These are phyloP conservation scores for Silene conica DNA, from an alignment of 148 eudicot genomes.

Conservation along the genomic window DNA sequence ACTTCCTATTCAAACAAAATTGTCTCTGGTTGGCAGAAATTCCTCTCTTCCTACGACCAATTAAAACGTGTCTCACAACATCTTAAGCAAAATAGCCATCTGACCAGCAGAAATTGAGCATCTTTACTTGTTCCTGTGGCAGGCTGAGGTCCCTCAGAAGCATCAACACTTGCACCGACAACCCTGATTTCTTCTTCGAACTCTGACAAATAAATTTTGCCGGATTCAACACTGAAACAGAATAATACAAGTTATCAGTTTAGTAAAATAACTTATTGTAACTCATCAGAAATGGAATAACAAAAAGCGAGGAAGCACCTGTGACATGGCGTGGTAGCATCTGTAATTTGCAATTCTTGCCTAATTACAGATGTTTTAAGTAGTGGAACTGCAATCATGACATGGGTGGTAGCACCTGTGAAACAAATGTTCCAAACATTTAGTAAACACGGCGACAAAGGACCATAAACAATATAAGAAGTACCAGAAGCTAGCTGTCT, in stretches of 20 bases:
- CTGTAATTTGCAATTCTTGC: conserved; percentile 39
- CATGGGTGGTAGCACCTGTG: conserved; percentile 78
- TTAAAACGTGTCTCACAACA: too few relatives aligned
- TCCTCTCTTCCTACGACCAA: conserved; percentile 53
- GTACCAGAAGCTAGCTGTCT: conserved; percentile 58
- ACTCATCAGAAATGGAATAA: neutral
- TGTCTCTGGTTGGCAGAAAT: too few relatives aligned
- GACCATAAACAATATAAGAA: neutral
- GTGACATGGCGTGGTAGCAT: too few relatives aligned
- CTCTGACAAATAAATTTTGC: conserved; percentile 88
- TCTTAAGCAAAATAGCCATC: too few relatives aligned
- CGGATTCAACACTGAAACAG: conserved; percentile 84
- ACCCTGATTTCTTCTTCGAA: conserved; percentile 59
- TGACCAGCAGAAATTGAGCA: conserved; percentile 29
- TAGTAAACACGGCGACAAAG: neutral
- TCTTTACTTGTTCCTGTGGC: too few relatives aligned
- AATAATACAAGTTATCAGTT: conserved; percentile 11
- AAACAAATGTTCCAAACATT: conserved; percentile 9
- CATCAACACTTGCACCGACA: conserved; percentile 35
- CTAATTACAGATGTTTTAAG: conserved; percentile 90
- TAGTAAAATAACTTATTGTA: too few relatives aligned
- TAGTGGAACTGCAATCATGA: conserved; percentile 71
- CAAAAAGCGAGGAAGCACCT: neutral
- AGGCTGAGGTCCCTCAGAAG: conserved; percentile 44
- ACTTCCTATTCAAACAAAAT: too few relatives aligned